Base-by-base conservation (phyloP, 495 filamentous ascomycete genomes). In the Cladorrhinum samala region DNA sequence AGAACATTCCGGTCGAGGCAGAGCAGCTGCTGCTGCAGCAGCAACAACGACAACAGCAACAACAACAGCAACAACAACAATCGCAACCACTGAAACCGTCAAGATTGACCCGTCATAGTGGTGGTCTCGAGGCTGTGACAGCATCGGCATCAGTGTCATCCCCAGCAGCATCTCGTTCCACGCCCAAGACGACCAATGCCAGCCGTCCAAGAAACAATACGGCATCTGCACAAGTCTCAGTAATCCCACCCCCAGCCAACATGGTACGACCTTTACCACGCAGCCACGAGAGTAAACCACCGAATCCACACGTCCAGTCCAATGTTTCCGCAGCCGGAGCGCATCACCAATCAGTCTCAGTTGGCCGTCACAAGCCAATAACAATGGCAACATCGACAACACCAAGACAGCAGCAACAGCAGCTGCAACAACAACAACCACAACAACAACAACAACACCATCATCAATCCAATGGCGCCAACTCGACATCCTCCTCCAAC, bases 1-100 rank as follows among this genome's bases (percentile, higher is more conserved):
- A 68, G 38, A 68, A 68, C 46, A 61, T 68, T 3, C 63, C 56
- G 3, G 33, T 65, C 14, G 56, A 63, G 17, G 14, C 44, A 14
- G 19, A 51, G 18, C 50, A 51, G 7, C 50, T 46, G 18, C 18
- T 36, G 18, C 52, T 11, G 19, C 52, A 37, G 38, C 36, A 21
- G 2, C 21, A 38, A 9, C 52, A 13, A 5, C 33, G 20, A 16
- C 45, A 36, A 18, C 23, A 45, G 24, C 14, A 13, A 4, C 9
- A 19, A 18, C 7, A 14, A 7, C 16, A 41, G 13, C 46, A 39
- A 9, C 21, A 45, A 23, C 19, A 14, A 7, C 5, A 25, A 16
- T 8, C 46, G n/a, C 30, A 42, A 17, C 17, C 42, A 14, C 17
- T 46, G 18, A 59, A 55, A 25, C n/a, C 24, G 2, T 57, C 57